A percentile compares a stretch with the other conserved stretches of the same genome.
Evolutionary conservation across 805 yeast genomes (phyloP).

Genomic region (Kodamaea restingae): DNA sequence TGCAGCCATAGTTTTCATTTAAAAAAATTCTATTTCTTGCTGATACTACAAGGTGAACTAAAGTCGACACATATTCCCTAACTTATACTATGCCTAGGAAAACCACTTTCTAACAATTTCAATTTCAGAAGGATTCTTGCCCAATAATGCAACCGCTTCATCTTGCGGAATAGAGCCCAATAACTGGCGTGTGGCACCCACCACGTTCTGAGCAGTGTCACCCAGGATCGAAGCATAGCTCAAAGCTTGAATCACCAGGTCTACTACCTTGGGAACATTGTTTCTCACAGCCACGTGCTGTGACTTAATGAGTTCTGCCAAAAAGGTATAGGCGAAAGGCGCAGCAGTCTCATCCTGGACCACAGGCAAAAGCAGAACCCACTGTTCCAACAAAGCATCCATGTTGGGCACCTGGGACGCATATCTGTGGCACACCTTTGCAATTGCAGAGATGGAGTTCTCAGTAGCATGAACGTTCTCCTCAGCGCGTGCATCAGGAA

Average conservation of each 20-base stretch:
- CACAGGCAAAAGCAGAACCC: slow-evolving; percentile 83
- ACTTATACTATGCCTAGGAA: slow-evolving; percentile 18
- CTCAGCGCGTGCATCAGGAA: slow-evolving; percentile 81
- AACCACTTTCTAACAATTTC: slow-evolving; percentile 62
- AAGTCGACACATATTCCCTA: too few species aligned
- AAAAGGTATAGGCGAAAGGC: slow-evolving; percentile 71
- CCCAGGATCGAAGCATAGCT: slow-evolving; percentile 65
- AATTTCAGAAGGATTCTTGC: slow-evolving; percentile 57
- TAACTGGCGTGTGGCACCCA: slow-evolving; percentile 58
- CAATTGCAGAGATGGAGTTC: slow-evolving; percentile 75
- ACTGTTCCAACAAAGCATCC: slow-evolving; percentile 60
- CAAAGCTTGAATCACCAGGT: slow-evolving; percentile 69
- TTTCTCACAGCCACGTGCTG: slow-evolving; percentile 45
- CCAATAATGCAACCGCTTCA: slow-evolving; percentile 62
- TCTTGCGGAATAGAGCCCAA: slow-evolving; percentile 63
- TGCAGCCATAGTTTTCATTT: too few species aligned
- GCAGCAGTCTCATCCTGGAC: slow-evolving; percentile 86
- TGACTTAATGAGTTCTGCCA: slow-evolving; percentile 42
- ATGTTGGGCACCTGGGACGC: slow-evolving; percentile 58
- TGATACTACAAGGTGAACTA: too few species aligned
- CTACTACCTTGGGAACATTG: slow-evolving; percentile 58
- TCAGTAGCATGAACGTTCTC: slow-evolving; percentile 87
- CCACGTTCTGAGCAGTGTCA: slow-evolving; percentile 62
- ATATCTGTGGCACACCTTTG: slow-evolving; percentile 70
- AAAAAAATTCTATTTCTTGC: too few species aligned